Evolutionary conservation across 306 rosid species (phyloP).

Genomic region (Styphnolobium japonicum): DNA sequence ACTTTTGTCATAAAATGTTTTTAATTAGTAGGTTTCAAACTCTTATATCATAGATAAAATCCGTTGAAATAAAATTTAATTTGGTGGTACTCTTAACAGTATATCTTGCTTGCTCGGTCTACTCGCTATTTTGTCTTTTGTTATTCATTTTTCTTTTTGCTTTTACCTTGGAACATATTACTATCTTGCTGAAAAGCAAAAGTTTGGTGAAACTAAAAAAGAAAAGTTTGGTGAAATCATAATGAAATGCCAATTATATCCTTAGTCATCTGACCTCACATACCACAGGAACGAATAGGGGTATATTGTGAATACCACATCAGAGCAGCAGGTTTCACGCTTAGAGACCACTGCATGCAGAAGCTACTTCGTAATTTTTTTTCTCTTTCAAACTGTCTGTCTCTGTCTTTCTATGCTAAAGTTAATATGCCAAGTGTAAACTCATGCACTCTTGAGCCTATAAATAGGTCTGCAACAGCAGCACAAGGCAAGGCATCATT

Average conservation of each 20-base stretch:
- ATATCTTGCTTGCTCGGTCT: no score
- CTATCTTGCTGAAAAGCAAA: neutral
- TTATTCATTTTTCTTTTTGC: neutral
- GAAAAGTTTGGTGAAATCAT: neutral
- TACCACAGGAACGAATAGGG: neutral
- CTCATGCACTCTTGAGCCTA: conserved; percentile 13
- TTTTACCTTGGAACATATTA: neutral
- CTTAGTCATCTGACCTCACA: neutral
- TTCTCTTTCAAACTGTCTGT: neutral
- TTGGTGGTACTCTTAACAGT: no score
- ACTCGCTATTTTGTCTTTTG: no score
- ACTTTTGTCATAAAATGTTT: no score
- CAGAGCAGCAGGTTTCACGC: conserved; percentile 10
- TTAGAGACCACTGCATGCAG: neutral
- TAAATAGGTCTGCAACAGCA: conserved; percentile 15
- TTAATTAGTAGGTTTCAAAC: no score
- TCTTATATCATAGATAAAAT: no score
- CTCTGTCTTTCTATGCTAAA: neutral
- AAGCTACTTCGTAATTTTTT: neutral
- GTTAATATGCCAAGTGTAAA: neutral
- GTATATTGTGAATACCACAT: neutral
- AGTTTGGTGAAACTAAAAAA: conserved; percentile 15
- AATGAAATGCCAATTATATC: neutral
- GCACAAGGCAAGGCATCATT: neutral
- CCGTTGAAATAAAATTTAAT: no score